A percentile compares a stretch with the other conserved stretches of the same genome.
Conservation (phyloP, 768 basidiomycete species). For the Megacollybia marginata region DNA sequence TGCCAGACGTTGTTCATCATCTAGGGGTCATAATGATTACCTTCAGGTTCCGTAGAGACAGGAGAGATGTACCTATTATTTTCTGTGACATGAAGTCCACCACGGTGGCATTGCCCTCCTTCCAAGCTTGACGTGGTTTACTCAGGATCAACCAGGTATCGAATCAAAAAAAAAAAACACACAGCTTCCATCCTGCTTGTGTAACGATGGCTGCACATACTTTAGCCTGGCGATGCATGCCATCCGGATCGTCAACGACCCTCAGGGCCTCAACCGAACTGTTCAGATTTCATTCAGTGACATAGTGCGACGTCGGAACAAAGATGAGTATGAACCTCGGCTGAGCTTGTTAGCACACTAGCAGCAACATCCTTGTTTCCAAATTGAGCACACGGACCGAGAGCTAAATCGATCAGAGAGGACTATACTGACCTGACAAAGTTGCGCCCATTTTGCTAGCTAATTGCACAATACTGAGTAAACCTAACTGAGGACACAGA, state of each 20-base stretch:
- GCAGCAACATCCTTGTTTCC: constrained; percentile 61
- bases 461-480: constrained; percentile 70
- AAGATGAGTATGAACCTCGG: constrained; percentile 43
- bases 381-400: constrained; percentile 5
- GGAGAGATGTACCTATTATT: constrained; percentile 50
- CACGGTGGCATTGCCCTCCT: constrained; percentile 72
- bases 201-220: constrained; percentile 63
- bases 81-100: constrained; percentile 82
- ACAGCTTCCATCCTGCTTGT: constrained; percentile 85
- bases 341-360: constrained; percentile 63
- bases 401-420: constrained; percentile 5
- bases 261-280: constrained; percentile 75
- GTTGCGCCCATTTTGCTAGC: constrained; percentile 75
- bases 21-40: constrained; percentile 34
- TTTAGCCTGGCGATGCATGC: constrained; percentile 47
- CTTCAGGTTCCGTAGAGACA: constrained; percentile 42
- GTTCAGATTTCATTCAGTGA: constrained; percentile 12
- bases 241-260: constrained; percentile 48
- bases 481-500: constrained; percentile 35
- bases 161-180: constrained; percentile 25
- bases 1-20: constrained; percentile 57
- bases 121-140: constrained; percentile 56
- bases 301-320: constrained; percentile 10
- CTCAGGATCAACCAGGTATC: constrained; percentile 5
- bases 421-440: constrained; percentile 56